A percentile compares a stretch with the other conserved stretches of the same genome.
Evolutionary conservation across 2,329 filamentous ascomycete genomes (phyloP).

Genomic region (Rhinocladiella similis): DNA sequence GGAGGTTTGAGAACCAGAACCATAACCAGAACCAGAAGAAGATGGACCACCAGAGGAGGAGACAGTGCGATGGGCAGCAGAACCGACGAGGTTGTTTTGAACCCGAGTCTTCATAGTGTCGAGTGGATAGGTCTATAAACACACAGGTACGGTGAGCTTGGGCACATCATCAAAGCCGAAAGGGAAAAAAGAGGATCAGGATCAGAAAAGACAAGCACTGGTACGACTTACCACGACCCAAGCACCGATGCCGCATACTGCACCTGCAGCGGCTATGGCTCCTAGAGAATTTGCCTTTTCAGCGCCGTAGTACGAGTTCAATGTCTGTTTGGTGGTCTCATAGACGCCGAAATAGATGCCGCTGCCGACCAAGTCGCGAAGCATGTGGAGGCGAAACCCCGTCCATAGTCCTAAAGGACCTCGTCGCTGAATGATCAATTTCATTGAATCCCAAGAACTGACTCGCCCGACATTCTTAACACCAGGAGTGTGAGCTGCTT

Average conservation of each 20-base stretch:
- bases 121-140: conserved; percentile 46
- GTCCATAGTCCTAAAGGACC: conserved; percentile 47
- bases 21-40: not conserved
- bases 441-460: conserved; percentile 43
- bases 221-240: conserved; percentile 40
- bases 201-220: conserved; percentile 34
- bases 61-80: too few species aligned
- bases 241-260: conserved; percentile 47
- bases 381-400: conserved; percentile 45
- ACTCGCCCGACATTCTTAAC: conserved; percentile 38
- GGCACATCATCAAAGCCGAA: not conserved
- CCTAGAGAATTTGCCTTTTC: conserved; percentile 43
- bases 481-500: not conserved
- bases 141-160: conserved; percentile 2
- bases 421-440: conserved; percentile 44
- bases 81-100: conserved; percentile 47
- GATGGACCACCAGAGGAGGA: not conserved
- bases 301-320: conserved; percentile 45
- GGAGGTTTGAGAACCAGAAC: not conserved
- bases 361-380: conserved; percentile 47
- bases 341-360: conserved; percentile 50
- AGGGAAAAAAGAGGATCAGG: conserved; percentile 37
- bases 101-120: conserved; percentile 52
- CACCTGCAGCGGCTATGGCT: conserved; percentile 46
- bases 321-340: conserved; percentile 48